These are phyloP conservation scores for Penicillium steckii DNA, from an alignment of 495 filamentous ascomycete genomes.

Conservation along the genomic window DNA sequence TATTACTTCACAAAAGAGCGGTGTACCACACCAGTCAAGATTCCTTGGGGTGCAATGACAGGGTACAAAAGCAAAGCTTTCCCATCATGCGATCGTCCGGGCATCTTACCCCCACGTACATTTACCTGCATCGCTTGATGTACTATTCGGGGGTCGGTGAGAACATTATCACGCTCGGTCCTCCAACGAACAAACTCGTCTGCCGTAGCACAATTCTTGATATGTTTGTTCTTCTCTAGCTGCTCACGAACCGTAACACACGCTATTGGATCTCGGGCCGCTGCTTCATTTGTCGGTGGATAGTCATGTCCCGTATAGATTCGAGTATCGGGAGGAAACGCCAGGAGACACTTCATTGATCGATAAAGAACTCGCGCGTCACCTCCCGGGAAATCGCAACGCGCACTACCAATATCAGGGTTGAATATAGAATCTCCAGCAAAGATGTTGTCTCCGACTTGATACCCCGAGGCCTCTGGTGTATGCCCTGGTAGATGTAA, in stretches of 20 bases:
- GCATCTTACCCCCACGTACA: slow-evolving; percentile 46
- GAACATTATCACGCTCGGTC: slow-evolving; percentile 33
- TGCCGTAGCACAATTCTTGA: slow-evolving; percentile 36
- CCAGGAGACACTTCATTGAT: slow-evolving; percentile 44
- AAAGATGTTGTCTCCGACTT: slow-evolving; percentile 55
- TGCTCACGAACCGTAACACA: slow-evolving; percentile 49
- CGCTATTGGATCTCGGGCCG: slow-evolving; percentile 23
- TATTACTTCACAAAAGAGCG: background rate
- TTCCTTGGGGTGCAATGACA: slow-evolving; percentile 2
- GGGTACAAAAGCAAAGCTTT: slow-evolving; percentile 10
- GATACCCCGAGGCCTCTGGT: slow-evolving; percentile 55
- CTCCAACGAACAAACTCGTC: slow-evolving; percentile 48
- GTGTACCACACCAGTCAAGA: slow-evolving; percentile 3
- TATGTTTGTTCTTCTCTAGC: slow-evolving; percentile 46
- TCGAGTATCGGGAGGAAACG: slow-evolving; percentile 34
- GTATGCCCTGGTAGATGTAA: slow-evolving; percentile 57
- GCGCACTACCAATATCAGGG: slow-evolving; percentile 51
- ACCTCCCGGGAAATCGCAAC: slow-evolving; percentile 57
- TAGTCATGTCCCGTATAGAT: slow-evolving; percentile 49
- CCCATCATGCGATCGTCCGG: slow-evolving; percentile 17
- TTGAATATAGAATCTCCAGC: slow-evolving; percentile 56
- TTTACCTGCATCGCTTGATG: slow-evolving; percentile 56
- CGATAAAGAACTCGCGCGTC: slow-evolving; percentile 35
- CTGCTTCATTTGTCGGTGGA: slow-evolving; percentile 23
- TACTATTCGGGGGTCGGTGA: slow-evolving; percentile 46